phyloP scores from a whole-genome alignment of 441 rosid genomes.

The Omphalea diandra region DNA sequence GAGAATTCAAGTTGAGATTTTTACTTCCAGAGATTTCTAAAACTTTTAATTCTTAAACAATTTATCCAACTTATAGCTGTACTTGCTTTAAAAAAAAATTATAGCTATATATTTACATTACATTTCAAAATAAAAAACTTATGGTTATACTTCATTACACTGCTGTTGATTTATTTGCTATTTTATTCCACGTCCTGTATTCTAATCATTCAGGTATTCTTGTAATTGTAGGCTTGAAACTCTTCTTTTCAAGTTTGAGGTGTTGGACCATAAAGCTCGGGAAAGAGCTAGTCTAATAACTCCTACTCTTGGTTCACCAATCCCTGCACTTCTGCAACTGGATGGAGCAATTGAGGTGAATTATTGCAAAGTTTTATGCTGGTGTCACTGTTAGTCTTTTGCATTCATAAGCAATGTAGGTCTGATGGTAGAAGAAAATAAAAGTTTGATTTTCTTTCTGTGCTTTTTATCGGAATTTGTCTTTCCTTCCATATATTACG shows the following conservation, averaged over 20 bases:
- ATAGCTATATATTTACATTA: no score
- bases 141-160: background rate
- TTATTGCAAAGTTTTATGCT: constrained; percentile 13
- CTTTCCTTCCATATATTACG: no score
- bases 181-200: constrained; percentile 9
- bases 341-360: constrained; percentile 85
- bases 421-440: no score
- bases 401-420: background rate
- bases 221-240: constrained; percentile 61
- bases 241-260: constrained; percentile 85
- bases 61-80: background rate
- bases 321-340: constrained; percentile 76
- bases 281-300: constrained; percentile 93
- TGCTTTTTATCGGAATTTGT: no score
- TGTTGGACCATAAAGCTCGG: constrained; percentile 94
- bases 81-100: no score
- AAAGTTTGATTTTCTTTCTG: no score
- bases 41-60: background rate
- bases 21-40: background rate
- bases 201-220: constrained; percentile 13
- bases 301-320: constrained; percentile 76
- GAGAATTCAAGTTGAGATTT: background rate
- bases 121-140: no score
- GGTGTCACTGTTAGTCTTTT: background rate
- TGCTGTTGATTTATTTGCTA: constrained; percentile 3